Evolutionary conservation across 495 filamentous ascomycete species (phyloP).

Genomic region (Parachaetomium inaequale): DNA sequence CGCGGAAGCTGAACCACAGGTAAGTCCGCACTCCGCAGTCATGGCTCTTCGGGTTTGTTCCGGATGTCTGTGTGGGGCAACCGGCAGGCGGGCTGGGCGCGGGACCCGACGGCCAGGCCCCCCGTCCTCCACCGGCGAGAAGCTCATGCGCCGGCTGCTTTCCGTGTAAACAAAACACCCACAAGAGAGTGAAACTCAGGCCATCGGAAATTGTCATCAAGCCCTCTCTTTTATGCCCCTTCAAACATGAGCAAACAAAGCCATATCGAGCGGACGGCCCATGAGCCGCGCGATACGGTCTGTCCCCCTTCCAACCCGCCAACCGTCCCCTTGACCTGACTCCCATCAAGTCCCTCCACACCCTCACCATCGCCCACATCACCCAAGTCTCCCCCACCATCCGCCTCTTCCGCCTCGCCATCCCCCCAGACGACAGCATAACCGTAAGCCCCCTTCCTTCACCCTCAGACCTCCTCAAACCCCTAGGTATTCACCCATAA

Average conservation of each 20-base stretch:
- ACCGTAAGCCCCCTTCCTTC: slow-evolving; percentile 12
- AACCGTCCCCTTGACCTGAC: slow-evolving; percentile 17
- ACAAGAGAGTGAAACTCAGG: not conserved
- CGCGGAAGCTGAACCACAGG: too few species aligned
- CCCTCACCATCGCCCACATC: slow-evolving; percentile 35
- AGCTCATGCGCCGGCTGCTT: not conserved
- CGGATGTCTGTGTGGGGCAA: too few species aligned
- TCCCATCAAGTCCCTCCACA: slow-evolving; percentile 39
- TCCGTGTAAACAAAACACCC: not conserved
- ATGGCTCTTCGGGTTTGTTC: too few species aligned
- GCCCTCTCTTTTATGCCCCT: not conserved
- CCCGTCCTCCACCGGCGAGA: not conserved
- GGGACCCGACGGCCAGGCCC: not conserved
- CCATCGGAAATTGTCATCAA: not conserved
- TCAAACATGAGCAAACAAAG: slow-evolving; percentile 28
- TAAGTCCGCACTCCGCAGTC: too few species aligned
- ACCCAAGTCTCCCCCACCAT: slow-evolving; percentile 35
- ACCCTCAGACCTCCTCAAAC: slow-evolving; percentile 10
- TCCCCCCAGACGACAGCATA: slow-evolving; percentile 12
- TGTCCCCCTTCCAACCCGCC: not conserved
- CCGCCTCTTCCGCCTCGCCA: slow-evolving; percentile 39
- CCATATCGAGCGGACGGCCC: slow-evolving; percentile 64
- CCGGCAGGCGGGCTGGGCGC: not conserved
- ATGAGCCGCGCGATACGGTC: slow-evolving; percentile 62
- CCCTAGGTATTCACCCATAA: not conserved